Conservation (phyloP, 2,329 filamentous ascomycete genomes). For the Acarospora socialis region DNA sequence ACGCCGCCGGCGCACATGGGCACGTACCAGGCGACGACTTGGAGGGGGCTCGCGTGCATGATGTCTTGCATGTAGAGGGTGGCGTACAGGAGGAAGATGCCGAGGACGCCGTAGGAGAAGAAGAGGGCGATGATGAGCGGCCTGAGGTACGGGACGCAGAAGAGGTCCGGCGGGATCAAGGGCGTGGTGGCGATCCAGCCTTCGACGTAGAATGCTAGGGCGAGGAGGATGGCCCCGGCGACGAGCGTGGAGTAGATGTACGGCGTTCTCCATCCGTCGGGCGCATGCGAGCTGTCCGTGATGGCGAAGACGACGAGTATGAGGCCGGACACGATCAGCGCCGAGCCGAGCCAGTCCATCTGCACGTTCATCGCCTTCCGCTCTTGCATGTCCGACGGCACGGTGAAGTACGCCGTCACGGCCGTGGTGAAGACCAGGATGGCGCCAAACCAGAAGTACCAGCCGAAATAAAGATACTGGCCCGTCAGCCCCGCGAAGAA, state of each 20-base stretch:
- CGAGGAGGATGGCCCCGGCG: conserved; percentile 46
- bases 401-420: conserved; percentile 31
- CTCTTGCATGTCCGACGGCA: conserved; percentile 34
- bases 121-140: conserved; percentile 47
- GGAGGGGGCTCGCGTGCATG: conserved; percentile 44
- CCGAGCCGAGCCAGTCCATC: conserved; percentile 58
- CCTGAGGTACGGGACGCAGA: conserved; percentile 54
- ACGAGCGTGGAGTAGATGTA: conserved; percentile 55
- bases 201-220: conserved; percentile 53
- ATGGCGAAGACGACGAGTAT: conserved; percentile 61
- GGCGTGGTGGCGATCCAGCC: conserved; percentile 55
- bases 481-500: conserved; percentile 48
- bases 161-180: conserved; percentile 55
- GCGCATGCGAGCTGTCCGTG: conserved; percentile 56
- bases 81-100: conserved; percentile 54
- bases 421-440: conserved; percentile 35
- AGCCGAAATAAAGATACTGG: conserved; percentile 43
- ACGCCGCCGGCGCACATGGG: conserved; percentile 56
- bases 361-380: conserved; percentile 26
- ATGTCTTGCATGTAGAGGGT: conserved; percentile 52
- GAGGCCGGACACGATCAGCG: conserved; percentile 48
- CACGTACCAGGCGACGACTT: conserved; percentile 53
- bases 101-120: conserved; percentile 53
- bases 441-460: conserved; percentile 55
- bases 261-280: conserved; percentile 55